phyloP scores from a whole-genome alignment of 805 yeast species.

The Wickerhamiella kazuoi region DNA sequence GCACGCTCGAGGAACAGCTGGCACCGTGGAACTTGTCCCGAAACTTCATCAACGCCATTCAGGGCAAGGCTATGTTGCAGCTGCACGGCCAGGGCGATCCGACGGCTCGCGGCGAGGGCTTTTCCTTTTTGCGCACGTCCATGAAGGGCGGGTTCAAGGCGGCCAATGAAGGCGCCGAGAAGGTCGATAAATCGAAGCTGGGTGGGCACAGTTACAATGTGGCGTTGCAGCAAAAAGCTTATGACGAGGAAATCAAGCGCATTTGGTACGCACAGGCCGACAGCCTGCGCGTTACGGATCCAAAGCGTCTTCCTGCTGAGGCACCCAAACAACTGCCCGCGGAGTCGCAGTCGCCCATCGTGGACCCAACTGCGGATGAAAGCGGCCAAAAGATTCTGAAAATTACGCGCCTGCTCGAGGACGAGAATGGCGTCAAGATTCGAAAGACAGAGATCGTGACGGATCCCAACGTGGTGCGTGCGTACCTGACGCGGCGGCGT shows the following conservation, averaged over 20 bases:
- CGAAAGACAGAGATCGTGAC: conserved; percentile 59
- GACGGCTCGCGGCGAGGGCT: conserved; percentile 76
- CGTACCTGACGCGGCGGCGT: conserved; percentile 59
- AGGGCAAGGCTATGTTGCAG: conserved; percentile 92
- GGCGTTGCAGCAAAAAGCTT: conserved; percentile 73
- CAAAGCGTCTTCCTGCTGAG: conserved; percentile 18
- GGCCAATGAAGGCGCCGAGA: conserved; percentile 21
- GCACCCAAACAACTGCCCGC: neutral
- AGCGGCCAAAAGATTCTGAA: conserved; percentile 29
- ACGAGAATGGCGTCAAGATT: conserved; percentile 71
- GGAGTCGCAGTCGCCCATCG: conserved; percentile 1
- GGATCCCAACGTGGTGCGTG: conserved; percentile 75
- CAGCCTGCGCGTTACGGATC: conserved; percentile 31
- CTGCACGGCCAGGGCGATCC: conserved; percentile 92
- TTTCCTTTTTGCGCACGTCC: conserved; percentile 73
- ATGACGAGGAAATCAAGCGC: conserved; percentile 73
- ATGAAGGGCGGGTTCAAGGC: conserved; percentile 82
- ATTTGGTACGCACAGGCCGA: conserved; percentile 79
- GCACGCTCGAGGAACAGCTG: conserved; percentile 60
- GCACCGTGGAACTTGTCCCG: conserved; percentile 91
- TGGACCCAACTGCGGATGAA: conserved; percentile 24
- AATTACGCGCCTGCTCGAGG: conserved; percentile 65
- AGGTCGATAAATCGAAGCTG: conserved; percentile 27
- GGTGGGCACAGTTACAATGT: conserved; percentile 63
- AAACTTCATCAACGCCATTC: conserved; percentile 84